These are phyloP conservation scores for Agaricus sinodeliciosus DNA, from an alignment of 768 basidiomycete species.

Conservation along the genomic window DNA sequence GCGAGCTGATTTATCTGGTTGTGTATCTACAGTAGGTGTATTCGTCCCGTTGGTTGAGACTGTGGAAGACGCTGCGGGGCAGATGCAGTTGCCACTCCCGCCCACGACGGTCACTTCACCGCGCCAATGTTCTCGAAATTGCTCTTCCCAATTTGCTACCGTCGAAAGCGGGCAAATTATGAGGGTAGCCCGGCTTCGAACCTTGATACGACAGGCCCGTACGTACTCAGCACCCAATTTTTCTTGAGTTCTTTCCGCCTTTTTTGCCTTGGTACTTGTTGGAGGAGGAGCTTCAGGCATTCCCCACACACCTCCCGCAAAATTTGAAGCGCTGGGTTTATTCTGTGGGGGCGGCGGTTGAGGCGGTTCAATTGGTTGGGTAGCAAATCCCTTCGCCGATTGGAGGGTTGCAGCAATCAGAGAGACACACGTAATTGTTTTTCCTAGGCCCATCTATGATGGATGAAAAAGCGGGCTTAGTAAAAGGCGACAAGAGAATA, in stretches of 20 bases:
- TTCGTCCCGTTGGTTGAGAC: conserved; percentile 12
- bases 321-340: conserved; percentile 46
- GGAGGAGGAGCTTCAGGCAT: conserved; percentile 53
- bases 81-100: conserved; percentile 50
- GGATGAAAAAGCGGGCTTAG: conserved; percentile 8
- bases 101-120: conserved; percentile 82
- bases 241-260: conserved; percentile 59
- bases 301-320: conserved; percentile 76
- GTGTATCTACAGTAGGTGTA: conserved; percentile 23
- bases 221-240: conserved; percentile 66
- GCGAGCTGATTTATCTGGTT: conserved; percentile 26
- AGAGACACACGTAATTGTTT: conserved; percentile 94
- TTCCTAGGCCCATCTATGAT: conserved; percentile 91
- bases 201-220: conserved; percentile 71
- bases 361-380: conserved; percentile 40
- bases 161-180: conserved; percentile 96
- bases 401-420: conserved; percentile 82
- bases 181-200: conserved; percentile 84
- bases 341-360: conserved; percentile 30
- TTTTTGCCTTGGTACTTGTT: conserved; percentile 36
- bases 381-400: conserved; percentile 62
- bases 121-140: conserved; percentile 95
- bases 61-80: conserved; percentile 25
- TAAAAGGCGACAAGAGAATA: conserved; percentile 1
- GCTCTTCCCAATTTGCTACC: conserved; percentile 98